Conservation (phyloP, 139 green algal genomes). For the Protoeuglena noctilucae region DNA sequence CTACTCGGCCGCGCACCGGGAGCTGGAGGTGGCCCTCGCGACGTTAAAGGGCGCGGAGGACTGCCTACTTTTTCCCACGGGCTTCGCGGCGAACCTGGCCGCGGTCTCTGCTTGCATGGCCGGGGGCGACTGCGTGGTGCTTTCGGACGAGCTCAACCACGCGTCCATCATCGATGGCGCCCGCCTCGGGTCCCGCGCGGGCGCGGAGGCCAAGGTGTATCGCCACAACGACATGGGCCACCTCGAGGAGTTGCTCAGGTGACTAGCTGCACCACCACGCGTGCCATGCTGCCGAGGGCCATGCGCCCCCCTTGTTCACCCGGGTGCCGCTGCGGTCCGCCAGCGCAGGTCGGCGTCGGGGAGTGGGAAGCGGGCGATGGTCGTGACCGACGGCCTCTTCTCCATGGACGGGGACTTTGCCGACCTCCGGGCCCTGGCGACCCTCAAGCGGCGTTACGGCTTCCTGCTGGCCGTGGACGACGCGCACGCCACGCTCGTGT, state of each 20-base stretch:
- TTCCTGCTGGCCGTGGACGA: constrained; percentile 86
- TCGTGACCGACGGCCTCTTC: constrained; percentile 84
- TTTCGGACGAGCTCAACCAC: constrained; percentile 90
- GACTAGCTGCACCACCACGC: neutral
- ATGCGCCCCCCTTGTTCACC: neutral
- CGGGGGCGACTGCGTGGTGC: constrained; percentile 27
- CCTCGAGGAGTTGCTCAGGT: constrained; percentile 56
- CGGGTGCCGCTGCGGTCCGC: neutral
- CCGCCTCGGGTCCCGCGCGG: constrained; percentile 29
- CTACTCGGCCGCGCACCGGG: constrained; percentile 53
- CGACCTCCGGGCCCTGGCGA: constrained; percentile 47
- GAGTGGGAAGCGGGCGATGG: constrained; percentile 28
- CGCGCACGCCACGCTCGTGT: constrained; percentile 79
- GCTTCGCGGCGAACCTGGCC: constrained; percentile 82
- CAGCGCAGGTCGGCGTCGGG: neutral
- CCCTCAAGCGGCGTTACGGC: constrained; percentile 37
- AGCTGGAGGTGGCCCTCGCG: constrained; percentile 71
- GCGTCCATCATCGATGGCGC: constrained; percentile 87
- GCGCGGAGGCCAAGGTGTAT: constrained; percentile 44
- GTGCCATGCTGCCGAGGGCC: constrained; percentile 8
- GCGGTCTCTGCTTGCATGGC: constrained; percentile 35
- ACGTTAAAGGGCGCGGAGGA: constrained; percentile 58
- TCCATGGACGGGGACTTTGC: constrained; percentile 90
- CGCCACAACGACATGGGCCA: constrained; percentile 78
- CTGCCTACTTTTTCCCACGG: constrained; percentile 62